Base-by-base conservation (phyloP, 192 early-diverging fungal genomes). In the Linnemannia elongata region DNA sequence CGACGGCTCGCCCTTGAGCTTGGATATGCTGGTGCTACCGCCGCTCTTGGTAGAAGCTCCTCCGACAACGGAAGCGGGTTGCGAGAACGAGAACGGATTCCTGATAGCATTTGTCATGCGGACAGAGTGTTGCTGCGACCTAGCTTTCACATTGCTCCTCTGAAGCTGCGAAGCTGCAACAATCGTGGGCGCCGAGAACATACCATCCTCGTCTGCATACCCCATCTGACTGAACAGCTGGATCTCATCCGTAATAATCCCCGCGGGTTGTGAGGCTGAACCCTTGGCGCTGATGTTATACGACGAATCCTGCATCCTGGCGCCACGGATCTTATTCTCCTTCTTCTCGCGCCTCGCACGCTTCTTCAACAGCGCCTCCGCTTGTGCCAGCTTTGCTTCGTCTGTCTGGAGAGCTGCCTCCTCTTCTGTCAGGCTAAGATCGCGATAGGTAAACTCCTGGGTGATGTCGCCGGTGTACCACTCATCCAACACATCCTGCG, bases 101-200 rank as follows among this genome's bases (percentile, higher is more conserved):
- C 27, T 35, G 30, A 30, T 20, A 35, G 30, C 18, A 15, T 30
- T 38, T 17, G 45, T 47, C 15, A n/a, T 57, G 6, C 49, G 49
- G 49, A 4, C 49, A 52, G 49, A 18, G 49, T 52, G 49, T 18
- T 52, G 49, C 22, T 52, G 49, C 49, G 49, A 52, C 18, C 49
- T 52, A 52, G 49, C 18, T 3, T 52, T 52, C 49, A 52, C 20
- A 18, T 4, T 52, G 1, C 18, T 8, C 35, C 15, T 47, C 30
- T 1, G 15, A 36, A 49, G 36, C 35, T 75, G 74, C 1, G 74
- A 83, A 9, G 72, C 76, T 0, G 82, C 78, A 13, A 83, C 39
- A 22, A 83, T 76, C 5, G 76, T 77, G 20, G 82, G 82, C 22
- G 78, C 24, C 22, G 82, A 83, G 35, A 83, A 83, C 38, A 69